Evolutionary conservation across 805 yeast genomes (phyloP), one percentile per base, ranked within the genome.

Genomic region (Kodamaea kakaduensis): DNA sequence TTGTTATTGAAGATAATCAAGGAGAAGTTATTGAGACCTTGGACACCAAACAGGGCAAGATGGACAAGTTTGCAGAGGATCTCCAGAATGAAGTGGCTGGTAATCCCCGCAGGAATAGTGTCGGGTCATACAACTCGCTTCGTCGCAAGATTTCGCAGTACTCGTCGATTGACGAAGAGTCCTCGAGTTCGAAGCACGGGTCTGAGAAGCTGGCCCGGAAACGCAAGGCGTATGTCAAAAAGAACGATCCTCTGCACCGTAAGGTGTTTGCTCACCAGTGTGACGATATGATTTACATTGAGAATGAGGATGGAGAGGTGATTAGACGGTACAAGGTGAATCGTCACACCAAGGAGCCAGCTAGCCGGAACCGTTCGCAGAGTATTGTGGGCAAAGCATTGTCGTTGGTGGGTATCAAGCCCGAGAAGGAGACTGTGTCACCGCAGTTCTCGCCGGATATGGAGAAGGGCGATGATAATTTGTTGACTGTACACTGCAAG

Each of bases 291-390:
- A 74, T 93, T 36, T 71, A 87, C 40, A 81, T 93, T 38, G 98
- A 90, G 58, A 84, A 88, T 50, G 85, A 77, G 29, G 95, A 89
- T 9, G 98, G 97, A 44, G 97, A 90, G 48, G 77, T 93, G 37
- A 67, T 93, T 30, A 78, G 96, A 51, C 71, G 95, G 35, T 90
- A 88, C 59, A 67, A 37, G 48, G 79, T 89, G 34, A 84, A 81
- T 48, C 72, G 76, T 3, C 86, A 79, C 45, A 32, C 26, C 21
- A 33, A 22, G 15, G 36, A 22, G n/a, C 12, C 15, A 3, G 45
- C 44, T 54, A 4, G 56, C 18, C 26, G 36, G 9, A 18, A 19
- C 8, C 21, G 73, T 17, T 63, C 77, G 2, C 54, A 61, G 2
- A 56, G 75, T 3, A 56, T 69, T 31, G 58, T 67, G 5, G 58